Conservation (phyloP, 176 grass and related monocot species). For the Elaeis guineensis region DNA sequence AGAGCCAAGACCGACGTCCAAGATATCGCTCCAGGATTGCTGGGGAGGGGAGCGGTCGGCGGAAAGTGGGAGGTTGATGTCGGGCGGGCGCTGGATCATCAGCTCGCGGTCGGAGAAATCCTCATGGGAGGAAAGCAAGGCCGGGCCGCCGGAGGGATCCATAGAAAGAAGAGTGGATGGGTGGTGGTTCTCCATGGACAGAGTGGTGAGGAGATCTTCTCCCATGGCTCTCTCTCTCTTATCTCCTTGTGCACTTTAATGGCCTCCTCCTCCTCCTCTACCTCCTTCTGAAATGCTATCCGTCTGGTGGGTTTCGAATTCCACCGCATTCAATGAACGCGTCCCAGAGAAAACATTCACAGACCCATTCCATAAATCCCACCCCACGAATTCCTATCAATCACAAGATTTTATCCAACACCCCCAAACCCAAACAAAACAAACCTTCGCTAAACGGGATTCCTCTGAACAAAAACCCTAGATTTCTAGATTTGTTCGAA, state of each 20-base stretch:
- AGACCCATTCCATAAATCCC: conserved; percentile 76
- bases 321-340: conserved; percentile 96
- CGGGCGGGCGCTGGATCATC: conserved; percentile 40
- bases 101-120: conserved; percentile 32
- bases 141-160: conserved; percentile 64
- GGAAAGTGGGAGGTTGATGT: conserved; percentile 89
- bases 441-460: conserved; percentile 6
- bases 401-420: not conserved
- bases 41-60: conserved; percentile 4
- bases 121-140: conserved; percentile 21
- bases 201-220: conserved; percentile 84
- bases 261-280: conserved; percentile 33
- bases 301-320: conserved; percentile 72
- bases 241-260: not conserved
- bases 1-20: conserved; percentile 58
- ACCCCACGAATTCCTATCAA: conserved; percentile 44
- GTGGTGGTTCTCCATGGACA: conserved; percentile 92
- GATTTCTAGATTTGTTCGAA: not conserved
- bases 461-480: not conserved
- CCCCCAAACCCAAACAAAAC: conserved; percentile 1
- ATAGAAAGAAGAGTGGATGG: conserved; percentile 97
- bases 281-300: conserved; percentile 45
- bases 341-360: conserved; percentile 77
- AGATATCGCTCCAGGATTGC: conserved; percentile 50
- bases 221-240: conserved; percentile 36